Base-by-base conservation (phyloP, 306 rosid species). In the Quercus agrifolia region DNA sequence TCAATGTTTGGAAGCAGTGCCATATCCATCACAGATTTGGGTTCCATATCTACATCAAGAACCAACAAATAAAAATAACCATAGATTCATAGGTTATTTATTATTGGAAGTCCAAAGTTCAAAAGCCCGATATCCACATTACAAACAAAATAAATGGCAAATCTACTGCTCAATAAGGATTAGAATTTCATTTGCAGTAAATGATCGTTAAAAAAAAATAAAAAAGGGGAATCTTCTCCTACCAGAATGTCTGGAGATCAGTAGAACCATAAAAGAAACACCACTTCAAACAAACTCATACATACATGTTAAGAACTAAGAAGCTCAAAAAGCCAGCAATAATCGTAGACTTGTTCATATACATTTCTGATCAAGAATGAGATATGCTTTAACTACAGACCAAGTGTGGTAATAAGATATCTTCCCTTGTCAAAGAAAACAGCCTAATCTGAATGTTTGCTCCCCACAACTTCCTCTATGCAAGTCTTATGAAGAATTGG, bases 11-110 rank as follows among this genome's bases (percentile, higher is more conserved):
- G 81, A 84, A 93, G 81, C 73, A 91, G 75, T 73, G 86, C 81
- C 84, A 91, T 83, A 28, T 91, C 97, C 98, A 90, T 91, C 76
- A 84, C 73, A 46, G 97, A 84, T 81, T 95, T 93, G 67, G 93
- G 89, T 71, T 93, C 94, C 81, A 78, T 78, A 63, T 91, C 97
- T 90, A 77, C 75, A 73, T 70, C 88, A 81, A 78, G 44, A 14
- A 78, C 57, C 49, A 74, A 21, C 51, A 58, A 68, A 73, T 64
- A 33, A 82, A 68, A 51, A 44, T 74, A 67, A 74, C 35, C 72
- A 63, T 61, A 66, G 15, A 55, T 38, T 76, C 28, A 19, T 38
- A 74, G 33, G 74, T 30, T 77, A 80, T 73, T 49, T 28, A 76
- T 38, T 35, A 27, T 77, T 66, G 59, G 71, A 82, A 54, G 28